Base-by-base conservation (phyloP, 805 yeast species). In the Wickerhamiella spandovensis region DNA sequence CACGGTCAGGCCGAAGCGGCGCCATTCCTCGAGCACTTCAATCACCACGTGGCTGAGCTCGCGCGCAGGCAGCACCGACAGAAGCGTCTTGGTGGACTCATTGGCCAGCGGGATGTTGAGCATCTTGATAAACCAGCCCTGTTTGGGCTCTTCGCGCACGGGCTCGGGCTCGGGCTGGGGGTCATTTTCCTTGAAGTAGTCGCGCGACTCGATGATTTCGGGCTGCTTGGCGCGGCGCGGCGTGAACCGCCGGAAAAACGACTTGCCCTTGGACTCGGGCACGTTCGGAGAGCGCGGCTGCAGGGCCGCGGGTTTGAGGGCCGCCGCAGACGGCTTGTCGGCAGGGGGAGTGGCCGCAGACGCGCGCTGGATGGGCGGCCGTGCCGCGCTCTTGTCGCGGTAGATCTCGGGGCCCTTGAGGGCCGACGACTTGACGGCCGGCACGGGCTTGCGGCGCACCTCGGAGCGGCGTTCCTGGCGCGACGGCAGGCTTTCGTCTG, bases 91-190 rank as follows among this genome's bases (percentile, higher is more conserved):
- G 43, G 56, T 23, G 17, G 55, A 30, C 24, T 44, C 50, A 30
- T 25, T 25, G n/a, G 51, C 18, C 12, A 53, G 24, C 2, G 53
- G 15, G 38, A 55, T 30, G 38, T 54, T 46, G 23, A 62, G 52
- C 55, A 66, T 53, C 56, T 63, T 64, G 64, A 66, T 59, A 54
- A 66, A 62, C 69, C 69, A 66, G 52, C 63, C 65, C 56, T 66
- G 68, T 43, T 57, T 56, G 20, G 63, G 60, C 49, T 62, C 67
- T 28, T 52, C 57, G 15, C 46, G 22, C 18, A 35, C 42, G 12
- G 47, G 39, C 20, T 35, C 39, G 25, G 18, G 17, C 15, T 23
- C 10, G 22, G 15, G 37, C 39, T 15, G 15, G 7, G 39, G 9
- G 30, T 25, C 30, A 6, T 6, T n/a, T 20, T 35, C 20, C 20